A percentile compares a stretch with the other conserved stretches of the same genome.
Evolutionary conservation across 2,329 filamentous ascomycete genomes (phyloP).

Genomic region (Neonectria punicea): DNA sequence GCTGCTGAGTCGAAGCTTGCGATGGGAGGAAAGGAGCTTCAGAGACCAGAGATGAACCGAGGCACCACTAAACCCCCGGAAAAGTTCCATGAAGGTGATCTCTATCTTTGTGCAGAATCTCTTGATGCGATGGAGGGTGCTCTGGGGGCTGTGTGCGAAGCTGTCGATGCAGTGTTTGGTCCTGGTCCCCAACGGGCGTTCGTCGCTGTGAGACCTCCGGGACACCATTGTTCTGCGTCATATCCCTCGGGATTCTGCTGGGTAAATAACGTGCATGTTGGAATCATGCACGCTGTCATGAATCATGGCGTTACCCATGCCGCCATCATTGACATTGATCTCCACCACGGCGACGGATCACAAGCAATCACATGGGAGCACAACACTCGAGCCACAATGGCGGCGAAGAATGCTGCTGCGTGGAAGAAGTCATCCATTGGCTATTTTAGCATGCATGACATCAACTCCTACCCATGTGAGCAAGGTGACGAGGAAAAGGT

Average conservation of each 20-base stretch:
- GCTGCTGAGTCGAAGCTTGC: slow-evolving; percentile 82
- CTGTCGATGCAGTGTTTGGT: slow-evolving; percentile 84
- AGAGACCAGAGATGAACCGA: slow-evolving; percentile 71
- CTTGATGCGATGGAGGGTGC: slow-evolving; percentile 89
- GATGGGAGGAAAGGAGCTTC: slow-evolving; percentile 79
- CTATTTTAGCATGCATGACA: slow-evolving; percentile 97
- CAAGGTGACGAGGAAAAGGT: slow-evolving; percentile 93
- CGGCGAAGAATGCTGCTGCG: slow-evolving; percentile 75
- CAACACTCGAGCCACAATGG: slow-evolving; percentile 73
- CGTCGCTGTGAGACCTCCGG: slow-evolving; percentile 90
- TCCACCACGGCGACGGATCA: slow-evolving; percentile 95
- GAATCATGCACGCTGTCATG: slow-evolving; percentile 89
- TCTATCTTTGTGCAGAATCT: slow-evolving; percentile 91
- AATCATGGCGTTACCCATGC: slow-evolving; percentile 90
- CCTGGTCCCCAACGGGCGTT: slow-evolving; percentile 80
- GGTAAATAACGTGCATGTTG: slow-evolving; percentile 98
- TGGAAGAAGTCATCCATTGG: slow-evolving; percentile 90
- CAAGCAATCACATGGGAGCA: slow-evolving; percentile 93
- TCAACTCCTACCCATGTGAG: slow-evolving; percentile 98
- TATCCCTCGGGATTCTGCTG: slow-evolving; percentile 97
- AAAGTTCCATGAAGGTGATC: slow-evolving; percentile 85
- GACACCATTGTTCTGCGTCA: slow-evolving; percentile 92
- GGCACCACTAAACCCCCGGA: slow-evolving; percentile 58
- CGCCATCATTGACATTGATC: slow-evolving; percentile 90
- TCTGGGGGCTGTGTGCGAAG: slow-evolving; percentile 92